Percentiles rank a stretch among this genome's conserved stretches.
These are phyloP conservation scores for Chlorociboria aeruginascens DNA, from an alignment of 495 filamentous ascomycete species.

Conservation along the genomic window DNA sequence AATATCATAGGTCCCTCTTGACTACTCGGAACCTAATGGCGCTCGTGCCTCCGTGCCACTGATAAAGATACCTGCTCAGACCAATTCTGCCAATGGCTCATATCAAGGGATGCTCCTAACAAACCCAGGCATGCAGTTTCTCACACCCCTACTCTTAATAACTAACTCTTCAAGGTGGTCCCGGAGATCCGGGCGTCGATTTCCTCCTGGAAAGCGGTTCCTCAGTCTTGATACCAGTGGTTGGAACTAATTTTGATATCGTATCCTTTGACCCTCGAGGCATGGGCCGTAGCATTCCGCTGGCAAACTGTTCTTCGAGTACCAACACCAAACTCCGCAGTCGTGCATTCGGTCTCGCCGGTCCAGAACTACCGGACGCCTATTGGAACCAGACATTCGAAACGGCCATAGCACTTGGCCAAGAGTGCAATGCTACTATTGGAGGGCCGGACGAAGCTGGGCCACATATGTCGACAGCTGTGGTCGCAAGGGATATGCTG, in stretches of 20 bases:
- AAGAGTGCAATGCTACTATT: conserved; percentile 1
- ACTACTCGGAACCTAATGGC: conserved; percentile 1
- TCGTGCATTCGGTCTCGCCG: not conserved
- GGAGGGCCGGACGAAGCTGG: conserved; percentile 6
- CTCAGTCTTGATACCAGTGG: not conserved
- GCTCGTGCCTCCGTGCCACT: conserved; percentile 6
- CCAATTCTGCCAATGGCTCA: not conserved
- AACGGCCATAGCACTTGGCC: not conserved
- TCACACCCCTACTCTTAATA: not conserved
- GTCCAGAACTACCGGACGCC: not conserved
- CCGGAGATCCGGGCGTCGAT: conserved; percentile 5
- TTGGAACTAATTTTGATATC: conserved; percentile 29
- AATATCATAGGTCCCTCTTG: conserved; percentile 9
- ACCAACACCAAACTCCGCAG: not conserved
- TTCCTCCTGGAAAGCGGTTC: not conserved
- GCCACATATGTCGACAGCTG: conserved; percentile 12
- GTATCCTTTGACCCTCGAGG: conserved; percentile 46
- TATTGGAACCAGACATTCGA: not conserved
- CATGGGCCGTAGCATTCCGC: conserved; percentile 35
- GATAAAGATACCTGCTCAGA: conserved; percentile 1
- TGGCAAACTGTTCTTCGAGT: conserved; percentile 2
- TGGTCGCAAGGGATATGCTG: conserved; percentile 34
- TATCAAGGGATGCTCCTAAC: conserved; percentile 9
- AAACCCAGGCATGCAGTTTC: conserved; percentile 4
- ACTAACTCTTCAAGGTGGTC: conserved; percentile 7